Percentiles rank a stretch among this genome's conserved stretches.
Evolutionary conservation across 2,329 filamentous ascomycete genomes (phyloP).

Genomic region (Dendrostoma leiphaemia): DNA sequence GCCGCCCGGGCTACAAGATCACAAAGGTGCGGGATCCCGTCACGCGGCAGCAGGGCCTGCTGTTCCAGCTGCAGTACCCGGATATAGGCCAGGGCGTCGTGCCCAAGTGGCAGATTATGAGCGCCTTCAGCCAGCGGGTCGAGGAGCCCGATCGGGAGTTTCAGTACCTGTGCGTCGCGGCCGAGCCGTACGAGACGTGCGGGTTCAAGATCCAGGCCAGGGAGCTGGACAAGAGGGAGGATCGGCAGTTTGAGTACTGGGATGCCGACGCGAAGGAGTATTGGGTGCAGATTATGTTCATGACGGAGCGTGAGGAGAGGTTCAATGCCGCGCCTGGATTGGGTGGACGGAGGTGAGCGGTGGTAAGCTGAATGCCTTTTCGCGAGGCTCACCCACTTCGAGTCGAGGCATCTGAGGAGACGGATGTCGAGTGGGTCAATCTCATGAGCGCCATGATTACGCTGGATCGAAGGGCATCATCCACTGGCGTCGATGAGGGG

Average conservation of each 20-base stretch:
- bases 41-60: slow-evolving; percentile 80
- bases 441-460: no score
- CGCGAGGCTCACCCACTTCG: no score
- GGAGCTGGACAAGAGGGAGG: slow-evolving; percentile 87
- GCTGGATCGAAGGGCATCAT: no score
- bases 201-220: slow-evolving; percentile 93
- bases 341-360: slow-evolving; percentile 43
- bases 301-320: slow-evolving; percentile 94
- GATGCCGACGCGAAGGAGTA: slow-evolving; percentile 96
- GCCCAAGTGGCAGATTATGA: slow-evolving; percentile 94
- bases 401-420: no score
- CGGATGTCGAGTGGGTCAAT: no score
- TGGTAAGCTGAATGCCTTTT: not conserved
- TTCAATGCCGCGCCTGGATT: slow-evolving; percentile 67
- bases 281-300: slow-evolving; percentile 96
- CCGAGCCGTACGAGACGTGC: slow-evolving; percentile 97
- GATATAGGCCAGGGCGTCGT: slow-evolving; percentile 75
- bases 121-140: slow-evolving; percentile 91
- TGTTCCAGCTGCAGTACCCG: slow-evolving; percentile 97
- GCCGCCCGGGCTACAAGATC: slow-evolving; percentile 94
- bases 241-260: slow-evolving; percentile 90
- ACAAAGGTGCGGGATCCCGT: slow-evolving; percentile 91
- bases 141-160: slow-evolving; percentile 93
- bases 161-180: slow-evolving; percentile 92
- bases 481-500: no score